Conservation (phyloP, 164 flowering plant genomes). For the Umbilicus rupestris region DNA sequence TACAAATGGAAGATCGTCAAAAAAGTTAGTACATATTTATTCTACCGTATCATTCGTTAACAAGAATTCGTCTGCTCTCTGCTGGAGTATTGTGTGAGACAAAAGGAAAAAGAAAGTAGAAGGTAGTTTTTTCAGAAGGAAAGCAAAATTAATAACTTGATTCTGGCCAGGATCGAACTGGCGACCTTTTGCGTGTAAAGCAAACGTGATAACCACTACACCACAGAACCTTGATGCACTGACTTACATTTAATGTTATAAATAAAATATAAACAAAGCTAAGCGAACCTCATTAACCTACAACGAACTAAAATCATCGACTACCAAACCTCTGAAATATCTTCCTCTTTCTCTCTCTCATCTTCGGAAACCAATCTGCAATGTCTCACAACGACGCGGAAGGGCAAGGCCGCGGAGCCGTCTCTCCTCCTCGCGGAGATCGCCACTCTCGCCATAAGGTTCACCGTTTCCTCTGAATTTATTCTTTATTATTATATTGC, state of each 20-base stretch:
- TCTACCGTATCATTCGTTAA: too few relatives aligned
- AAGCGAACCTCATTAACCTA: too few relatives aligned
- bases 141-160: neutral
- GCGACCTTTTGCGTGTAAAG: too few relatives aligned
- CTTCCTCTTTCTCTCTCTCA: neutral
- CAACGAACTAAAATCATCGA: neutral
- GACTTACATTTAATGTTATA: too few relatives aligned
- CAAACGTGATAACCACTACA: too few relatives aligned
- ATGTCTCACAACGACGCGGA: constrained; percentile 11
- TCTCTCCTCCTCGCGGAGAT: neutral
- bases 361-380: neutral
- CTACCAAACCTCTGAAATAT: neutral
- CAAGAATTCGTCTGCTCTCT: too few relatives aligned
- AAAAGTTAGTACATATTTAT: too few relatives aligned
- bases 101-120: too few relatives aligned
- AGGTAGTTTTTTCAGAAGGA: too few relatives aligned
- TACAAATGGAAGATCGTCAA: too few relatives aligned
- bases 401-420: neutral
- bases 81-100: too few relatives aligned
- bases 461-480: neutral
- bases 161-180: neutral
- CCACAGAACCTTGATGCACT: neutral
- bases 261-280: too few relatives aligned
- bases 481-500: neutral
- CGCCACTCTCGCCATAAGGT: constrained; percentile 15